Conservation (phyloP, 352 stramenopile species). For the Globisporangium solare region DNA sequence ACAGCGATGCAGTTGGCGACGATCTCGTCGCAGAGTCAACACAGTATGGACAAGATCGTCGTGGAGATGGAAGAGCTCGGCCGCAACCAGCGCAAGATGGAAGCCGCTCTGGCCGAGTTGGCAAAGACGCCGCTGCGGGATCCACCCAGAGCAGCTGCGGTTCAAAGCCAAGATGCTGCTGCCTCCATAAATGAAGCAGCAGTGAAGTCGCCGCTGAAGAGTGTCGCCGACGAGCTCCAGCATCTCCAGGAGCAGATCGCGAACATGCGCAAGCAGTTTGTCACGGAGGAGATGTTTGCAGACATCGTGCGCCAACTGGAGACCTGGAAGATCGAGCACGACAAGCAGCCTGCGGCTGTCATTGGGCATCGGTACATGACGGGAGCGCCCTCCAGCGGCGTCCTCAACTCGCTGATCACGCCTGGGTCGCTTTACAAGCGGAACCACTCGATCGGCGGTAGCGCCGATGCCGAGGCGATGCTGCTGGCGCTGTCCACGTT, state of each 20-base stretch:
- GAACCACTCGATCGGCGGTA: conserved; percentile 14
- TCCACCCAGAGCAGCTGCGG: no score
- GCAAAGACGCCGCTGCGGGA: conserved; percentile 4
- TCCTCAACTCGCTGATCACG: conserved; percentile 1
- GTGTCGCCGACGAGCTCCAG: conserved; percentile 31
- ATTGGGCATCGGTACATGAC: conserved; percentile 28
- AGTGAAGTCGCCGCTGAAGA: conserved; percentile 8
- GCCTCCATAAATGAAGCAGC: no score
- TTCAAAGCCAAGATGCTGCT: no score
- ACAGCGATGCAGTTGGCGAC: conserved; percentile 19
- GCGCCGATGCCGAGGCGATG: neutral
- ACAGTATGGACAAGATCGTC: conserved; percentile 35
- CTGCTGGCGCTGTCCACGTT: neutral
- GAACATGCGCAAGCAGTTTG: conserved; percentile 39
- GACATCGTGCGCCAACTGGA: conserved; percentile 42
- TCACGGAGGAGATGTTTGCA: conserved; percentile 36
- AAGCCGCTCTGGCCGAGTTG: conserved; percentile 22
- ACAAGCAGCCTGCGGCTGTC: conserved; percentile 15
- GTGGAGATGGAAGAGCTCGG: conserved; percentile 37
- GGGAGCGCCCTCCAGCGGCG: conserved; percentile 4
- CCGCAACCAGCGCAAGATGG: conserved; percentile 36
- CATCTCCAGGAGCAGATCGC: conserved; percentile 32
- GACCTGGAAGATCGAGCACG: conserved; percentile 27
- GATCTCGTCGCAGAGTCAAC: conserved; percentile 28
- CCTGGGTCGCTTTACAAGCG: conserved; percentile 28